Evolutionary conservation across 1,284 basidiomycete genomes (phyloP), one percentile per base, ranked within the genome.

Genomic region (Cryptococcus sp.): DNA sequence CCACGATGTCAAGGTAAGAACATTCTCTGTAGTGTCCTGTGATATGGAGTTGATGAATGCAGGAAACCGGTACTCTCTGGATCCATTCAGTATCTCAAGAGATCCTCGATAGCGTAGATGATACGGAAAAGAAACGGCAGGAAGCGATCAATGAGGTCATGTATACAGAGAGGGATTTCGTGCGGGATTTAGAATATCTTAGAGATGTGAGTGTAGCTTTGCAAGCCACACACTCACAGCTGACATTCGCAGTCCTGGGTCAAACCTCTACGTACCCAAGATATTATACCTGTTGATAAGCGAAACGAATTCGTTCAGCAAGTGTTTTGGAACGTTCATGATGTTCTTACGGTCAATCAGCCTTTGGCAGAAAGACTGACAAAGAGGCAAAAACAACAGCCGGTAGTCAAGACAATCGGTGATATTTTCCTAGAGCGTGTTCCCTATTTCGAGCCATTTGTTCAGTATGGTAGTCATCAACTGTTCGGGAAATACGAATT

Each of bases 91-190:
- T 98, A 1, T 89, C 95, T 5, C 86, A 89, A 72, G 95, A 98
- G 70, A 86, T 98, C 43, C 86, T 90, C 44, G 91, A 95, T 67
- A 90, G 87, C 67, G 90, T 98, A 41, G 87, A 88, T 3, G 94
- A 97, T 59, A 82, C 80, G 37, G 96, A 99, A 80, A 94, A 96
- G 82, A 95, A 86, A 76, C 84, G 96, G 2, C 96, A 99, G 72
- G 96, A 99, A 76, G 91, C 93, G 35, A 98, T 99, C 79, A 98
- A 98, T 73, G 96, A 99, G 79, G 90, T 97, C 62, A 95, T 98
- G 53, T 97, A 97, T 74, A 98, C 96, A 14, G 96, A 98, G 73
- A 84, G 93, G 15, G 94, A 98, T 79, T 98, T 98, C 77, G 94
- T 98, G 44, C 84, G 90, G 53, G 95, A 97, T 76, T 86, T 98